Base-by-base conservation (phyloP, 2,329 filamentous ascomycete species). In the Periconia digitata region DNA sequence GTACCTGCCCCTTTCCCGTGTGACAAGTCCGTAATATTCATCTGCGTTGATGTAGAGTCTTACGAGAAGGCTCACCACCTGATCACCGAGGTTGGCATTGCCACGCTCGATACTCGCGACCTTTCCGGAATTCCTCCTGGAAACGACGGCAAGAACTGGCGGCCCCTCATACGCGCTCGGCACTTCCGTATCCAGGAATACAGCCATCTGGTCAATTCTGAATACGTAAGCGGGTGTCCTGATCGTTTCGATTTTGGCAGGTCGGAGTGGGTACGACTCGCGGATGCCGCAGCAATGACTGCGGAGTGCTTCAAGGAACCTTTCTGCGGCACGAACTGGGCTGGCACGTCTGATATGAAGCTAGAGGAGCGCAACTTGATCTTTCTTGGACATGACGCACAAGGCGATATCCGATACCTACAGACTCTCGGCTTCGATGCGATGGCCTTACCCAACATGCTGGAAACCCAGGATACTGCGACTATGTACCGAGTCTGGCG, bases 81-180 rank as follows among this genome's bases (percentile, higher is more conserved):
- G 12, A 80, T 97, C 49, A 95, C 92, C 0, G 94, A 99, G 69
- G 79, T 99, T 34, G 94, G 94, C 1, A 77, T 99, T 35, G 86
- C 90, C 1, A 85, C 86, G 2, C 76, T 97, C 0, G 91, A 97
- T 66, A 91, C 87, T 1, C 67, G 73, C 17, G 78, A 83, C 43
- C 69, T 90, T 18, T 59, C 71, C 1, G 72, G 69, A 7, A 52
- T 84, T 0, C 61, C 81, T 0, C 87, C 89, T 2, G 89, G 89
- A 0, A 60, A 74, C 2, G 70, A 75, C 21, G 89, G 85, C 3
- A 59, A 74, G 35, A 78, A 84, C 32, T 96, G 92, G 91, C 81
- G 83, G 55, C 59, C 74, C 0, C 70, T 79, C 43, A 87, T 96
- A 55, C 75, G 82, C 23, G 83, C 81, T 12, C 81, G 86, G 21